A percentile compares a stretch with the other conserved stretches of the same genome.
These are phyloP conservation scores for Cadophora luteo-olivacea DNA, from an alignment of 2,329 filamentous ascomycete species.

Conservation along the genomic window DNA sequence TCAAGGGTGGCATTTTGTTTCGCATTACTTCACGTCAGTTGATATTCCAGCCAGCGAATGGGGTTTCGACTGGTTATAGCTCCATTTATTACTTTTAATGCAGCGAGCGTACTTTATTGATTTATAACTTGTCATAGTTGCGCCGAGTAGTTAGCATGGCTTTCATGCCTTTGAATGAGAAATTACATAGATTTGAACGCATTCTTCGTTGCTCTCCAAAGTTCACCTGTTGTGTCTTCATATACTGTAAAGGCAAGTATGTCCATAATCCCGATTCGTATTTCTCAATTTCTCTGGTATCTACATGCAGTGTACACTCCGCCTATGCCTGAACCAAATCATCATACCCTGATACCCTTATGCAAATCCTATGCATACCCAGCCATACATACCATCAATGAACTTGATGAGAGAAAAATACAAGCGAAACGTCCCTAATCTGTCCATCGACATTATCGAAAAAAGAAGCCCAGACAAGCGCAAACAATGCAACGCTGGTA, in stretches of 20 bases:
- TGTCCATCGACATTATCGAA: not conserved
- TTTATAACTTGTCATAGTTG: not conserved
- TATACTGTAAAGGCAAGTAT: not conserved
- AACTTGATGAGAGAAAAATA: not conserved
- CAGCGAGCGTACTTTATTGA: not conserved
- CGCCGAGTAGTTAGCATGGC: not conserved
- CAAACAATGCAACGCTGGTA: constrained; percentile 33
- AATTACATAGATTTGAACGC: not conserved
- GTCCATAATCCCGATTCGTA: not conserved
- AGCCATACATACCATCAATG: constrained; percentile 12
- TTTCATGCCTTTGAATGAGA: not conserved
- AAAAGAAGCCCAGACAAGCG: constrained; percentile 29
- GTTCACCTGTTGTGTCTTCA: not conserved
- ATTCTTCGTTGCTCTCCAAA: not conserved
- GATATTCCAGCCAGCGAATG: not conserved
- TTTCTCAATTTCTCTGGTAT: not conserved
- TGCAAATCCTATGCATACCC: not conserved
- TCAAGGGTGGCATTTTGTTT: not conserved
- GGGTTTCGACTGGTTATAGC: not conserved
- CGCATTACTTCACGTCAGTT: not conserved
- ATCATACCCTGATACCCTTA: not conserved
- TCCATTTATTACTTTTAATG: constrained; percentile 1
- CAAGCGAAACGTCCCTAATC: not conserved
- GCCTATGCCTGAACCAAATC: not conserved
- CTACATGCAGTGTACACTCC: constrained; percentile 3